Evolutionary conservation across 768 basidiomycete species (phyloP), one percentile per base, ranked within the genome.

Genomic region (Kwoniella shandongensis): DNA sequence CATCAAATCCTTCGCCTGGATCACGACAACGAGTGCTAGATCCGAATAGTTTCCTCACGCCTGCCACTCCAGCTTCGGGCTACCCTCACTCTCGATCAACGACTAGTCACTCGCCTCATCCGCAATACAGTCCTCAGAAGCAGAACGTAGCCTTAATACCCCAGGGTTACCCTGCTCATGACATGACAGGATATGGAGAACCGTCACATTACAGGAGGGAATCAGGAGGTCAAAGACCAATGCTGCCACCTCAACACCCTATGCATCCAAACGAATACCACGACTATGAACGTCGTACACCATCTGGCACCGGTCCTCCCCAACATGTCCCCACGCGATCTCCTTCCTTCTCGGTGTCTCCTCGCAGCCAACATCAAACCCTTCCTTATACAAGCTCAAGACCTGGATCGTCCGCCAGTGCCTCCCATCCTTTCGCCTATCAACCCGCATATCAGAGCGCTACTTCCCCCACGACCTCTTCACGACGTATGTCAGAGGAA

Each of bases 301-400:
- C 64, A 3, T 47, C 46, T 8, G 54, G 54, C 38, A 44, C 38
- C 23, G 49, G 32, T 32, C 32, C n/a, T n/a, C n/a, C 62, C 23
- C 57, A 51, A 29, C 39, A 51, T 25, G 22, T 68, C 8, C 66
- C 69, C 7, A 36, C 63, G 5, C 51, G 69, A 26, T 71, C 70
- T 2, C 70, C 70, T 7, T 70, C 68, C 17, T 57, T 70, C 6
- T 73, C 71, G 1, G 54, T 73, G 26, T 73, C 71, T 4, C 71
- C 71, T 6, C 53, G 71, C 30, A 53, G 45, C 22, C 55, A 66
- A 25, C 56, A 62, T 41, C 58, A 55, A 27, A 23, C 54, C 7
- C 46, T 57, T 12, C 54, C 53, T 41, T 49, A 51, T 30, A 30
- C 49, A 20, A 49, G 42, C 15, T 57, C 55, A 5, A n/a, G 56